Percentiles rank a stretch among this genome's conserved stretches.
Evolutionary conservation across 371 early-diverging fungal species (phyloP).

Genomic region (Funneliformis caledonium): DNA sequence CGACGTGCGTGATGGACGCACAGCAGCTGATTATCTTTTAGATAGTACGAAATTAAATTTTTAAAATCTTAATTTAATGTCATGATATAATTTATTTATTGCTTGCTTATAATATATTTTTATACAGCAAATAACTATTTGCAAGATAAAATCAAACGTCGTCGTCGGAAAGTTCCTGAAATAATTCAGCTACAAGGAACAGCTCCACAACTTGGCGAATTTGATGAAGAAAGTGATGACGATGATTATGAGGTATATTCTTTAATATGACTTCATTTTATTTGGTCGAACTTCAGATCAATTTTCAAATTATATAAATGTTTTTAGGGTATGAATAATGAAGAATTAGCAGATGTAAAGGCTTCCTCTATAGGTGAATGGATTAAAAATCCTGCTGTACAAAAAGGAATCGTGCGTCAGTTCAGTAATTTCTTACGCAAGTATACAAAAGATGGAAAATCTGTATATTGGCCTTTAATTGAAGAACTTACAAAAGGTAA

Average conservation of each 20-base stretch:
- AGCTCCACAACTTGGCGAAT: background rate
- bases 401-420: constrained; percentile 82
- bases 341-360: constrained; percentile 40
- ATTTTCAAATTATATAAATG: background rate
- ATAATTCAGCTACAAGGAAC: background rate
- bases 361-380: constrained; percentile 67
- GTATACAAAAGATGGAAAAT: constrained; percentile 82
- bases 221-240: background rate
- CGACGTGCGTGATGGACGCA: constrained; percentile 62
- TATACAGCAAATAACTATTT: background rate
- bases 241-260: constrained; percentile 14
- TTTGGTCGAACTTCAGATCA: background rate
- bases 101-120: background rate
- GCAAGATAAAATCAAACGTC: background rate
- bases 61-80: background rate
- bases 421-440: constrained; percentile 89
- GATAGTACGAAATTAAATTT: constrained; percentile 5
- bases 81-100: background rate
- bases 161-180: background rate
- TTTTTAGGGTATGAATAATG: constrained; percentile 10
- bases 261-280: background rate
- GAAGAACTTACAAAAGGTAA: constrained; percentile 85
- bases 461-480: constrained; percentile 93
- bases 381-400: constrained; percentile 76
- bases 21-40: constrained; percentile 21